Evolutionary conservation across 2,329 filamentous ascomycete species (phyloP).

Genomic region (Aspergillus sergii): DNA sequence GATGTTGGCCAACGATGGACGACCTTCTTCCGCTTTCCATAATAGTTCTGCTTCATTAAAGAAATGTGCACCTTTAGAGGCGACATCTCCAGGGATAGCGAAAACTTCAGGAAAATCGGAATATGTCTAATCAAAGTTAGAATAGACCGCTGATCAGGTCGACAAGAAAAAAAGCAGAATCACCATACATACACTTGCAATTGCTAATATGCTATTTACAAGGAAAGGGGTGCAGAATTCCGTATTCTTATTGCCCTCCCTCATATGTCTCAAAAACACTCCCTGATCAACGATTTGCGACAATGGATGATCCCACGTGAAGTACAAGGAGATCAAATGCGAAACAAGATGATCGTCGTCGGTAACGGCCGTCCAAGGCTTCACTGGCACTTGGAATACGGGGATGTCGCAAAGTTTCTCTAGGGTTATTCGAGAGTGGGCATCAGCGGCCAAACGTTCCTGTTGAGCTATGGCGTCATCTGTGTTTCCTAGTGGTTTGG

Average conservation of each 20-base stretch:
- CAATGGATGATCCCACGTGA: conserved; percentile 91
- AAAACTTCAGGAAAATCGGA: conserved; percentile 39
- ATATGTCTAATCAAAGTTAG: conserved; percentile 32
- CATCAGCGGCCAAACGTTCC: conserved; percentile 11
- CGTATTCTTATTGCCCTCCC: conserved; percentile 47
- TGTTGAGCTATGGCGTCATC: conserved; percentile 14
- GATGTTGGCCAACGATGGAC: conserved; percentile 35
- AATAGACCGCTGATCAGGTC: not conserved
- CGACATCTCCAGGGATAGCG: conserved; percentile 28
- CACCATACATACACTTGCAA: conserved; percentile 37
- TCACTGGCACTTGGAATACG: conserved; percentile 35
- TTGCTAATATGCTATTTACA: conserved; percentile 82
- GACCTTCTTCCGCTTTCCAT: conserved; percentile 39
- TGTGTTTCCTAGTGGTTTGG: conserved; percentile 2
- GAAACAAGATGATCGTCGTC: conserved; percentile 72
- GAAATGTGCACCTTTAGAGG: conserved; percentile 37
- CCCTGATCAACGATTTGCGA: conserved; percentile 79
- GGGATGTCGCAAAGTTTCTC: conserved; percentile 40
- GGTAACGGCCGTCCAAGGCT: conserved; percentile 76
- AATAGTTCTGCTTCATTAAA: conserved; percentile 39
- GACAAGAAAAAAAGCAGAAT: not conserved
- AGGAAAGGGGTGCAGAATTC: conserved; percentile 81
- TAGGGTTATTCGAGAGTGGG: conserved; percentile 32
- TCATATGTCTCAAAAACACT: conserved; percentile 63
- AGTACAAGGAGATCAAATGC: conserved; percentile 89